phyloP scores from a whole-genome alignment of 2,329 filamentous ascomycete species.

The Dactylella cylindrospora region DNA sequence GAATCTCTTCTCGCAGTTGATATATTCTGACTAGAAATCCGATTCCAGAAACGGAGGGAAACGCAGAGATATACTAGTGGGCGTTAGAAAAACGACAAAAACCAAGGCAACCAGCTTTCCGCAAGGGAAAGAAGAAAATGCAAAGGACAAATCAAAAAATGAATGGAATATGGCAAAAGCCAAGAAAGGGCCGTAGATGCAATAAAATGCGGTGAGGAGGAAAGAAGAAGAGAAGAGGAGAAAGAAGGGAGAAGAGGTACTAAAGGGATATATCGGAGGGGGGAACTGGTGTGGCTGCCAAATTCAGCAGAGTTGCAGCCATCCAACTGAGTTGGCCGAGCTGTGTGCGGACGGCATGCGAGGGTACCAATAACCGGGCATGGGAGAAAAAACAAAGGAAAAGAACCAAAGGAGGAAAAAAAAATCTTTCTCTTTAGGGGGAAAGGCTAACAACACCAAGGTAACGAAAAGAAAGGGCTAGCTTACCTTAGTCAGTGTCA shows the following conservation, averaged over 20 bases:
- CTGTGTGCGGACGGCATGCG: no score
- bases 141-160: constrained; percentile 36
- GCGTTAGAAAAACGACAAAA: constrained; percentile 6
- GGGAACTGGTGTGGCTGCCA: background rate
- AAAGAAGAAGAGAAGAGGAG: constrained; percentile 10
- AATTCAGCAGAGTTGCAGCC: background rate
- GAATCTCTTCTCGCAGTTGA: constrained; percentile 39
- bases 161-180: constrained; percentile 17
- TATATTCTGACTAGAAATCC: constrained; percentile 31
- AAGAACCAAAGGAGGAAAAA: no score
- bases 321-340: background rate
- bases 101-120: constrained; percentile 39
- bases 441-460: no score
- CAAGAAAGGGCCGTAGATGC: constrained; percentile 30
- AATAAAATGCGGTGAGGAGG: constrained; percentile 30
- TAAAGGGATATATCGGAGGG: constrained; percentile 15
- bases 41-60: constrained; percentile 44
- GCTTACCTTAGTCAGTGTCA: no score
- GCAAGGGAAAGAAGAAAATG: constrained; percentile 41
- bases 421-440: no score
- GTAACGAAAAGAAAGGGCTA: no score
- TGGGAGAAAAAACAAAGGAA: background rate
- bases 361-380: no score
- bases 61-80: constrained; percentile 22
- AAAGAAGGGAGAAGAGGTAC: constrained; percentile 37